Evolutionary conservation across 2,329 filamentous ascomycete species (phyloP).

Genomic region (Penicillium sp.): DNA sequence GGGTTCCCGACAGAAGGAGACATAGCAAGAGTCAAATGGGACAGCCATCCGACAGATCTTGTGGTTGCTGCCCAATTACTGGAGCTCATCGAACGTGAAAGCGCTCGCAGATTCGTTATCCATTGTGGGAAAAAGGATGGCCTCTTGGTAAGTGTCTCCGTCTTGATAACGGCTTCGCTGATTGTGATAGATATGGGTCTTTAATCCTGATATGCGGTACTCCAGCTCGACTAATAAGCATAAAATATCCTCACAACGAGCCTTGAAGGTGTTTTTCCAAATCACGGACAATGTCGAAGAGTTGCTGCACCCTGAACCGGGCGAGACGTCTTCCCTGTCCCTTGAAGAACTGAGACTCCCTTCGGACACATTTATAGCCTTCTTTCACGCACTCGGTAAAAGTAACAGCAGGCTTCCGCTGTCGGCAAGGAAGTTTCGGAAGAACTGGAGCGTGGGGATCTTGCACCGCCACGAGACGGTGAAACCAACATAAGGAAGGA

Average conservation of each 20-base stretch:
- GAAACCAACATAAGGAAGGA: slow-evolving; percentile 16
- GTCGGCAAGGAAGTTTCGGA: slow-evolving; percentile 54
- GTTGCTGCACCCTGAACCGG: slow-evolving; percentile 42
- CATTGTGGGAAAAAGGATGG: slow-evolving; percentile 41
- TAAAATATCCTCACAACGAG: slow-evolving; percentile 48
- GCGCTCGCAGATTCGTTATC: slow-evolving; percentile 60
- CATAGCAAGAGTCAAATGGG: slow-evolving; percentile 32
- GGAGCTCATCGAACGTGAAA: slow-evolving; percentile 60
- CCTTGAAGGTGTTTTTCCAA: slow-evolving; percentile 63
- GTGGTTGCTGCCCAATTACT: slow-evolving; percentile 61
- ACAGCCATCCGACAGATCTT: slow-evolving; percentile 40
- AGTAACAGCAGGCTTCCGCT: slow-evolving; percentile 54
- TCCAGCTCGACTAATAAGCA: slow-evolving; percentile 50
- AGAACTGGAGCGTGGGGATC: slow-evolving; percentile 61
- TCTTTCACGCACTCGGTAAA: slow-evolving; percentile 41
- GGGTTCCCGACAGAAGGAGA: slow-evolving; percentile 26
- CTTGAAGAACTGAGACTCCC: slow-evolving; percentile 56
- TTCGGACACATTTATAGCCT: slow-evolving; percentile 41
- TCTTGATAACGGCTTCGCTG: too few relatives aligned
- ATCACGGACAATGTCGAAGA: slow-evolving; percentile 35
- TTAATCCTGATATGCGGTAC: slow-evolving; percentile 63
- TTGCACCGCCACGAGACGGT: slow-evolving; percentile 52
- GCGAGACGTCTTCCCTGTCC: slow-evolving; percentile 45
- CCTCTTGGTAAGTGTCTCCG: slow-evolving; percentile 41
- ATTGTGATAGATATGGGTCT: slow-evolving; percentile 59